These are phyloP conservation scores for Dothistroma septosporum DNA, from an alignment of 2,329 filamentous ascomycete species.

Conservation along the genomic window DNA sequence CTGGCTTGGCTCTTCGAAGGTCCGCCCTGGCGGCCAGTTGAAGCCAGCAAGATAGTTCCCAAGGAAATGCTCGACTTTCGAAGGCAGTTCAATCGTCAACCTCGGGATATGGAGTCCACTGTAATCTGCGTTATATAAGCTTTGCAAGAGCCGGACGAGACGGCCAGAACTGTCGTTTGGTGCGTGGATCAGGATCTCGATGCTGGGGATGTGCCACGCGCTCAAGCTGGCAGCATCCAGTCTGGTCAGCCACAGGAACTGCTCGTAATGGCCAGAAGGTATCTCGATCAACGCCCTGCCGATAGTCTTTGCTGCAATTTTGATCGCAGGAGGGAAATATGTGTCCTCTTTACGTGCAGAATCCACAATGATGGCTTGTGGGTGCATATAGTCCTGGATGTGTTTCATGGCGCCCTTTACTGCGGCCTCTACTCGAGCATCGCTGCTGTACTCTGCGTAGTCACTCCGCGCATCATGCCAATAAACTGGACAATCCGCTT, in stretches of 20 bases:
- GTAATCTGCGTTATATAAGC: slow-evolving; percentile 72
- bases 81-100: slow-evolving; percentile 79
- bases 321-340: slow-evolving; percentile 62
- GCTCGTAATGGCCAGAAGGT: slow-evolving; percentile 58
- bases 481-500: slow-evolving; percentile 57
- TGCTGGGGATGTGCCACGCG: slow-evolving; percentile 70
- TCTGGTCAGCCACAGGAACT: slow-evolving; percentile 71
- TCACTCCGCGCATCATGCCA: slow-evolving; percentile 76
- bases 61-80: slow-evolving; percentile 62
- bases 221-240: slow-evolving; percentile 69
- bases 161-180: slow-evolving; percentile 66
- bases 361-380: slow-evolving; percentile 72
- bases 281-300: slow-evolving; percentile 69
- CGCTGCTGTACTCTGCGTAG: slow-evolving; percentile 63
- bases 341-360: slow-evolving; percentile 61
- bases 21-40: slow-evolving; percentile 61
- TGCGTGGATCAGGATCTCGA: slow-evolving; percentile 83
- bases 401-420: slow-evolving; percentile 64
- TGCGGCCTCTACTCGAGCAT: slow-evolving; percentile 63
- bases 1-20: slow-evolving; percentile 41
- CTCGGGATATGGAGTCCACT: slow-evolving; percentile 64
- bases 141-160: slow-evolving; percentile 70
- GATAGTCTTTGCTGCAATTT: slow-evolving; percentile 50
- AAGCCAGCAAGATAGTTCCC: slow-evolving; percentile 60
- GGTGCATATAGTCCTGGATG: slow-evolving; percentile 69